Conservation (phyloP, 164 flowering plant species). For the Platanus orientalis region DNA sequence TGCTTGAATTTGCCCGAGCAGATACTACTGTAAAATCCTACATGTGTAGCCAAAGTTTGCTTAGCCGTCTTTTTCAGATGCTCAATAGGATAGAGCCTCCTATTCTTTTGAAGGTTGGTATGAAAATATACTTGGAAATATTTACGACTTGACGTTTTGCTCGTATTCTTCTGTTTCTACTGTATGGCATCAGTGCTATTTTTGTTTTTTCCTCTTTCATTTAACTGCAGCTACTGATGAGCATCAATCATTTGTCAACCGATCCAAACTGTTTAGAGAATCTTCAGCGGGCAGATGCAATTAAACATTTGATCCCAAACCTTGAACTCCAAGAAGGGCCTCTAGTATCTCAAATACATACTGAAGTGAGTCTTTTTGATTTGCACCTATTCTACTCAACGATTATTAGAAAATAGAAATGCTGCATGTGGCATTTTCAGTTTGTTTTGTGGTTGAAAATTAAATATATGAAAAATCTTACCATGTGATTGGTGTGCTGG, state of each 20-base stretch:
- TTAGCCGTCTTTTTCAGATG: slow-evolving; percentile 96
- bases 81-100: slow-evolving; percentile 83
- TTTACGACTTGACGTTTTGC: background rate
- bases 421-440: background rate
- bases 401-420: background rate
- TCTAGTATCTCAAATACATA: slow-evolving; percentile 80
- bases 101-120: slow-evolving; percentile 79
- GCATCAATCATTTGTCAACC: slow-evolving; percentile 88
- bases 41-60: slow-evolving; percentile 96
- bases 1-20: slow-evolving; percentile 87
- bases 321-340: slow-evolving; percentile 94
- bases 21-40: slow-evolving; percentile 84
- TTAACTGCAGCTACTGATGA: slow-evolving; percentile 62
- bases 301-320: slow-evolving; percentile 91
- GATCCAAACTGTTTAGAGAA: slow-evolving; percentile 95
- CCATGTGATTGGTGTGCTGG: too few species aligned
- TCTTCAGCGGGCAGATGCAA: slow-evolving; percentile 97
- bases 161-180: background rate
- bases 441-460: background rate
- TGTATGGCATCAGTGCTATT: slow-evolving; percentile 6
- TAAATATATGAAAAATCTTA: background rate
- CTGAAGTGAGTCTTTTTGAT: slow-evolving; percentile 50
- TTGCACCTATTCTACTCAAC: background rate
- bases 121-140: background rate
- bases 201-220: background rate